These are phyloP conservation scores for Solanum boliviense DNA, from an alignment of 257 asterid genomes.

Conservation along the genomic window DNA sequence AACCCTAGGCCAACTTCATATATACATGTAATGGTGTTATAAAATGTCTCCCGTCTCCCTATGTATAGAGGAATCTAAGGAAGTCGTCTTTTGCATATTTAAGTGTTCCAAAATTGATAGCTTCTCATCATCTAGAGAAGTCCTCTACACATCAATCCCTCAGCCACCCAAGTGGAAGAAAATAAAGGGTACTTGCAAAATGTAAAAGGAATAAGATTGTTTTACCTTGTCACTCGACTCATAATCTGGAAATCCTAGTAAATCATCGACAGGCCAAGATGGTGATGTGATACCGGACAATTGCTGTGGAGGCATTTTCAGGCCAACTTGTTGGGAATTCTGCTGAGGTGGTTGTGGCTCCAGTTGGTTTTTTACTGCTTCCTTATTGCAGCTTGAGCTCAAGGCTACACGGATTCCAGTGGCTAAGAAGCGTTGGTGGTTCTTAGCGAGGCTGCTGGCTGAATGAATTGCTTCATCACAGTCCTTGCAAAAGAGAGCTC, in stretches of 20 bases:
- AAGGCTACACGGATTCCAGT: constrained; percentile 92
- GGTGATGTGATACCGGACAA: constrained; percentile 35
- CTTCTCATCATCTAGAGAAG: background rate
- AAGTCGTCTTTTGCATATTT: background rate
- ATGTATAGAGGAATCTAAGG: background rate
- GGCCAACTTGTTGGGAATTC: constrained; percentile 19
- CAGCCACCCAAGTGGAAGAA: background rate
- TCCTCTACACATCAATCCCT: background rate
- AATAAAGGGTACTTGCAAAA: background rate
- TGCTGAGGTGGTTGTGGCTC: constrained; percentile 68
- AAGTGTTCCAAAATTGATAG: background rate
- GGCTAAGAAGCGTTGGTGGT: constrained; percentile 85
- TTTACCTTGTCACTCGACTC: constrained; percentile 59
- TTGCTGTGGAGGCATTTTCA: constrained; percentile 27
- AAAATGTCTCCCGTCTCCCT: background rate
- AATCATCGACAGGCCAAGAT: constrained; percentile 76
- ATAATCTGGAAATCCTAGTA: constrained; percentile 66
- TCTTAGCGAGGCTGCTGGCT: constrained; percentile 62
- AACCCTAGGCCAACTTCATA: background rate
- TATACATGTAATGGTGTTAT: background rate
- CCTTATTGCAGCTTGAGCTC: constrained; percentile 39
- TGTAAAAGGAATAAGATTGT: background rate
- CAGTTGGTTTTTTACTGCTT: constrained; percentile 8
- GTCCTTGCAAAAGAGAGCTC: constrained; percentile 88
- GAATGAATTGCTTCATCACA: constrained; percentile 89